Conservation (phyloP, 208 protist genomes). For the Herpetomonas tarakana region DNA sequence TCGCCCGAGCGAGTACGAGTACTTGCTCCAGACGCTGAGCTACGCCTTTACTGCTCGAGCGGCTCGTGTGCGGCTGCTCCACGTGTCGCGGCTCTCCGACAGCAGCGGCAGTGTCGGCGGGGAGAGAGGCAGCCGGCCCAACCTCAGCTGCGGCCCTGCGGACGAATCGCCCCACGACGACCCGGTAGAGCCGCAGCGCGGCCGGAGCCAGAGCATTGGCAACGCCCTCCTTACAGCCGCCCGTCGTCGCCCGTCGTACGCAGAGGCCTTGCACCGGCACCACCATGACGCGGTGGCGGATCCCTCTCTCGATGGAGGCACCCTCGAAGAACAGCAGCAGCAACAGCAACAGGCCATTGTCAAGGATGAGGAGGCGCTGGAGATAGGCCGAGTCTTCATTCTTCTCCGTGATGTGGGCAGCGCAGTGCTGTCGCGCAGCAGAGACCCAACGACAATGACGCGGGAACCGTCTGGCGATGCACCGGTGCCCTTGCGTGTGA, state of each 20-base stretch:
- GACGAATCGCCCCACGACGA: no score
- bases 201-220: background rate
- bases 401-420: constrained; percentile 43
- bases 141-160: background rate
- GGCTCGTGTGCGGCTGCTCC: constrained; percentile 44
- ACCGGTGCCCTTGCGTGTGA: constrained; percentile 20
- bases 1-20: constrained; percentile 50
- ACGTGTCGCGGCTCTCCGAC: constrained; percentile 20
- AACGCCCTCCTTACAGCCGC: constrained; percentile 8
- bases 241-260: constrained; percentile 3
- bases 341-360: constrained; percentile 26
- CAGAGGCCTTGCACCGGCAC: background rate
- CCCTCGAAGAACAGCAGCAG: background rate
- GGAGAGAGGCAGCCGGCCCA: background rate
- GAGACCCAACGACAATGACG: background rate
- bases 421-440: constrained; percentile 7
- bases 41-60: constrained; percentile 53
- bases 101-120: background rate
- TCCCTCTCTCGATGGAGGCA: no score
- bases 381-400: constrained; percentile 47
- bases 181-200: constrained; percentile 15
- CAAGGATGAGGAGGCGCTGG: constrained; percentile 26
- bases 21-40: constrained; percentile 46
- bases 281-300: background rate
- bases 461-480: constrained; percentile 1